Evolutionary conservation across 2,329 filamentous ascomycete species (phyloP), one percentile per base, ranked within the genome.

Genomic region (Ceratocystis diversiconidia): DNA sequence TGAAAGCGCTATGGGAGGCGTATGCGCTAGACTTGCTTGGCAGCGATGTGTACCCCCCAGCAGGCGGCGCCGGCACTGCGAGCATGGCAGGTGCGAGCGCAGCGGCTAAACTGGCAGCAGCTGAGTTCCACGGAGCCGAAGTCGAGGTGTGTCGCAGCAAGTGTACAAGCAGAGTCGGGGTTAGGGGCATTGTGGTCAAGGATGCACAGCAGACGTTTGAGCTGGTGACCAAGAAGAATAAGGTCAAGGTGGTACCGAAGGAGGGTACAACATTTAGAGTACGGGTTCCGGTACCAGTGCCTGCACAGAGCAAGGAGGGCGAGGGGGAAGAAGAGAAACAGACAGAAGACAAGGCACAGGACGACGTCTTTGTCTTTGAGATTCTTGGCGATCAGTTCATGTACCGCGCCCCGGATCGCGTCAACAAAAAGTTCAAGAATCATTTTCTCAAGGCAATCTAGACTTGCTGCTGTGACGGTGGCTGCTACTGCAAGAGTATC

Each of bases 131-230:
- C 73, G 94, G 94, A 1, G 92, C 92, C 17, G 78, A 85, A 70
- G 74, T 96, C 22, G 85, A 91, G 76, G 90, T 97, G 25, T 88
- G 92, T 65, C 78, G 92, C 70, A 94, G 91, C 74, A 77, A 83
- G 36, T 96, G 92, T 73, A 83, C 87, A 17, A 85, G 88, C 64
- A 80, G 92, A 17, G 92, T 99, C 0, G 92, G 94, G 0, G 76
- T 92, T 64, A 83, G 80, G 71, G 94, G 94, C 17, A 92, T 97
- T 70, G 88, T 97, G 68, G 85, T 96, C 50, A 85, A 89, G 73
- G 94, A 99, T 76, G 87, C 88, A 63, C 90, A 88, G 73, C 92
- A 88, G 72, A 86, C 88, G 1, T 89, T 97, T 75, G 89, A 95
- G 74, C 77, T 99, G 68, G 81, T 97, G 48, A 96, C 90, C 2